These are phyloP conservation scores for Metschnikowia borealis DNA, from an alignment of 805 yeast genomes.

Conservation along the genomic window DNA sequence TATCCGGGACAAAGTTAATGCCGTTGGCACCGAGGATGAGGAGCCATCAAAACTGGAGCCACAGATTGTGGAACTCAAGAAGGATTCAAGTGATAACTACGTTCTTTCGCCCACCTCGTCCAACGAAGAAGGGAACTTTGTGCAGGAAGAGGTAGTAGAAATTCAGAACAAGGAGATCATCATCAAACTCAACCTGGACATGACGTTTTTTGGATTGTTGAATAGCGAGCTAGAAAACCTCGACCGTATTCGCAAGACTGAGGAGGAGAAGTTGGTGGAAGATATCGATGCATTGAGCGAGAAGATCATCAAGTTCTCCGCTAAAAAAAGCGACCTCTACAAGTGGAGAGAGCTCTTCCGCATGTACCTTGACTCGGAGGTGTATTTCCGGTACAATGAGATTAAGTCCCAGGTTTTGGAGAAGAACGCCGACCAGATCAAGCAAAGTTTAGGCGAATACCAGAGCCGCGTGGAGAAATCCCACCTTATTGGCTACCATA, in stretches of 20 bases:
- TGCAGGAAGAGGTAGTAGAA: constrained; percentile 9
- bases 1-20: constrained; percentile 26
- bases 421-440: constrained; percentile 43
- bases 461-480: constrained; percentile 35
- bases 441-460: constrained; percentile 41
- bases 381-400: constrained; percentile 55
- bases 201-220: constrained; percentile 56
- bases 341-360: constrained; percentile 69
- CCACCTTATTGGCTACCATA: constrained; percentile 41
- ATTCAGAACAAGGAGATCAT: constrained; percentile 30
- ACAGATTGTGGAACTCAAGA: constrained; percentile 27
- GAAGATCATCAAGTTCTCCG: constrained; percentile 20
- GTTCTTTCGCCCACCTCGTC: constrained; percentile 28
- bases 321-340: constrained; percentile 52
- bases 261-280: constrained; percentile 39
- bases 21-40: constrained; percentile 22
- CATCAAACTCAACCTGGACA: constrained; percentile 51
- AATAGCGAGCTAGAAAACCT: constrained; percentile 50
- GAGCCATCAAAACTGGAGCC: constrained; percentile 1
- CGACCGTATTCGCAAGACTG: constrained; percentile 39
- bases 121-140: constrained; percentile 1
- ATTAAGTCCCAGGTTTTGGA: constrained; percentile 38
- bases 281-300: constrained; percentile 43
- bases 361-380: constrained; percentile 60
- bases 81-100: constrained; percentile 23